A percentile compares a stretch with the other conserved stretches of the same genome.
Evolutionary conservation across 352 stramenopile genomes (phyloP).

Genomic region (Phytophthora pinifolia): DNA sequence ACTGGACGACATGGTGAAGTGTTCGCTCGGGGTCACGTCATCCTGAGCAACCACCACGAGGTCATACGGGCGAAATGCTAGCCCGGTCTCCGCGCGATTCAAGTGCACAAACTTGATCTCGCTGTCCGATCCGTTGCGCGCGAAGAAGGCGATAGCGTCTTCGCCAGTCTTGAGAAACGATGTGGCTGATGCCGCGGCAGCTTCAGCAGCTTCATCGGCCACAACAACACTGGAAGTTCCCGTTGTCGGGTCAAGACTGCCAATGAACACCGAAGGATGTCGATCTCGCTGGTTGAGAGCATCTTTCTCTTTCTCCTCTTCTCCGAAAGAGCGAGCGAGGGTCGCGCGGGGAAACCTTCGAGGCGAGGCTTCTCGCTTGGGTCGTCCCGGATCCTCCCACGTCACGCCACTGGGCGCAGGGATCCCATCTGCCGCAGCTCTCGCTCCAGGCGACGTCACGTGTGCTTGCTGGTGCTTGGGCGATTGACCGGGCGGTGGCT

Average conservation of each 20-base stretch:
- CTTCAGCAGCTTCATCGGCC: slow-evolving; percentile 47
- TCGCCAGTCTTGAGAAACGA: slow-evolving; percentile 79
- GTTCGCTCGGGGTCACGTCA: slow-evolving; percentile 76
- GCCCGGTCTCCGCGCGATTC: slow-evolving; percentile 69
- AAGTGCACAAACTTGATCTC: slow-evolving; percentile 96
- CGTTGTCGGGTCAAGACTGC: slow-evolving; percentile 48
- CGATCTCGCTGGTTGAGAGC: slow-evolving; percentile 30
- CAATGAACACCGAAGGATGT: slow-evolving; percentile 43
- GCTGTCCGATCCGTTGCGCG: slow-evolving; percentile 87
- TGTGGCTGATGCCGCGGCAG: slow-evolving; percentile 49
- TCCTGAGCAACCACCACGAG: slow-evolving; percentile 85
- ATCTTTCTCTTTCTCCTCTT: slow-evolving; percentile 23
- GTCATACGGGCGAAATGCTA: slow-evolving; percentile 91
- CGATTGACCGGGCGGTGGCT: slow-evolving; percentile 12
- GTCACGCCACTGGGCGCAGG: slow-evolving; percentile 4
- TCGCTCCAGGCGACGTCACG: slow-evolving; percentile 9
- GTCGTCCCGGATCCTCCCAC: slow-evolving; percentile 27
- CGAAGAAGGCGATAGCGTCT: slow-evolving; percentile 95
- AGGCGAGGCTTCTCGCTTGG: slow-evolving; percentile 57
- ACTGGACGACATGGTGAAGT: slow-evolving; percentile 92
- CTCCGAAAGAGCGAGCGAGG: slow-evolving; percentile 31
- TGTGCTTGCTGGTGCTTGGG: slow-evolving; percentile 14
- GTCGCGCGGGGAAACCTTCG: slow-evolving; percentile 67
- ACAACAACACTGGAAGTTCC: slow-evolving; percentile 34
- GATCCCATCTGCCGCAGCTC: slow-evolving; percentile 4